A percentile compares a stretch with the other conserved stretches of the same genome.
Evolutionary conservation across 768 basidiomycete species (phyloP).

Genomic region (Postia placenta): DNA sequence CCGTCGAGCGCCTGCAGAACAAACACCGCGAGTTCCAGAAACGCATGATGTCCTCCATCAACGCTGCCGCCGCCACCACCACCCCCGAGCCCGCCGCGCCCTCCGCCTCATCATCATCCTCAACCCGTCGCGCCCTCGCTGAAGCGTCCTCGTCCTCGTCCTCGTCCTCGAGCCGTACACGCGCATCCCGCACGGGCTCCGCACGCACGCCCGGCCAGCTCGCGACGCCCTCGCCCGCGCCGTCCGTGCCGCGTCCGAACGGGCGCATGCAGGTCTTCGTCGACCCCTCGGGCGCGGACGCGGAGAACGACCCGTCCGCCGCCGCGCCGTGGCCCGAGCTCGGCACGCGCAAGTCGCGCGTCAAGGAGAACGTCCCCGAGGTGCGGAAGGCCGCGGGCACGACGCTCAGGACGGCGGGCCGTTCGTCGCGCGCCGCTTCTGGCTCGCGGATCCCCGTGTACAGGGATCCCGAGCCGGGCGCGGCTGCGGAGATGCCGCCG

Average conservation of each 20-base stretch:
- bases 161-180: conserved; percentile 20
- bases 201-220: conserved; percentile 21
- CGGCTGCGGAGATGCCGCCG: conserved; percentile 22
- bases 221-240: conserved; percentile 25
- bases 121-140: conserved; percentile 39
- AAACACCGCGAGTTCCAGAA: conserved; percentile 86
- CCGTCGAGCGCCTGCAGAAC: conserved; percentile 72
- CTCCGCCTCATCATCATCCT: conserved; percentile 26
- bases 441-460: conserved; percentile 58
- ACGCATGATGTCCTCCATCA: conserved; percentile 67
- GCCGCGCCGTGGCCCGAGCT: conserved; percentile 58
- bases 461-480: conserved; percentile 52
- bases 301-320: conserved; percentile 25
- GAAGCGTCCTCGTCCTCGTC: conserved; percentile 33
- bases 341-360: conserved; percentile 69
- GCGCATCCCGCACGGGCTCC: conserved; percentile 18
- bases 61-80: conserved; percentile 30
- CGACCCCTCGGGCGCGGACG: conserved; percentile 55
- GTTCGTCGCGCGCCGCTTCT: conserved; percentile 33
- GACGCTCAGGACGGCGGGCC: conserved; percentile 55
- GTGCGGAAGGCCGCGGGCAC: conserved; percentile 63
- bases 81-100: conserved; percentile 26
- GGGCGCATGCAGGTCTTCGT: conserved; percentile 63
- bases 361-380: conserved; percentile 76
- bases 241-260: conserved; percentile 38